Base-by-base conservation (phyloP, 176 grass and related monocot species). In the Melocanna baccifera region DNA sequence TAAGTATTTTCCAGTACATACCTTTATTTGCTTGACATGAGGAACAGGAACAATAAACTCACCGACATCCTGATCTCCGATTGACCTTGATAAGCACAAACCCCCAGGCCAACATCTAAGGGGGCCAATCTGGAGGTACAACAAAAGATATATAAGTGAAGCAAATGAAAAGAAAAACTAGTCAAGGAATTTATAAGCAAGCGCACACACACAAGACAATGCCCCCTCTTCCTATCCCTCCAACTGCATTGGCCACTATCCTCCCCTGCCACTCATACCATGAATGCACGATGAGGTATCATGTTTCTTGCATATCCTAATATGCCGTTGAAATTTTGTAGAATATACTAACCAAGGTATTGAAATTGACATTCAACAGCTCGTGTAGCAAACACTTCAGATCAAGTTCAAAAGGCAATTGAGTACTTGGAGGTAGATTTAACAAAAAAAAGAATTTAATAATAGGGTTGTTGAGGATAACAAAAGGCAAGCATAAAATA, bases 31-130 rank as follows among this genome's bases (percentile, higher is more conserved):
- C 77, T 98, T 98, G 45, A 98, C 91, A 45, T 92, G 81, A 85
- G 96, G 96, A 94, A 98, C 85, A 20, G 96, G 96, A 70, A 98
- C 83, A 6, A 98, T 98, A 92, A 87, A 98, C 94, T 98, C 81
- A 84, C 96, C 96, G 46, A 95, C 96, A 85, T 98, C 92, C 45
- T 91, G 88, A 89, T 98, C 96, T 69, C 96, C 96, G 23, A 98
- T 94, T 87, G 96, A 95, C 84, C 96, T 93, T 84, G 96, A 98
- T 80, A 98, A 29, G 65, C 96, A 98, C 81, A 98, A 94, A 50
- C 96, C 96, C 68, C 96, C 96, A 42, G 96, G 96, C 96, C 96
- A 98, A 76, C 93, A 95, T 87, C 96, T 95, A 37, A 98, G 86
- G 48, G 96, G 96, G 22, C 96, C 96, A 89, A 98, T 83, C 96